Conservation (phyloP, 805 yeast genomes). For the Sungouiozyma intestinalis region DNA sequence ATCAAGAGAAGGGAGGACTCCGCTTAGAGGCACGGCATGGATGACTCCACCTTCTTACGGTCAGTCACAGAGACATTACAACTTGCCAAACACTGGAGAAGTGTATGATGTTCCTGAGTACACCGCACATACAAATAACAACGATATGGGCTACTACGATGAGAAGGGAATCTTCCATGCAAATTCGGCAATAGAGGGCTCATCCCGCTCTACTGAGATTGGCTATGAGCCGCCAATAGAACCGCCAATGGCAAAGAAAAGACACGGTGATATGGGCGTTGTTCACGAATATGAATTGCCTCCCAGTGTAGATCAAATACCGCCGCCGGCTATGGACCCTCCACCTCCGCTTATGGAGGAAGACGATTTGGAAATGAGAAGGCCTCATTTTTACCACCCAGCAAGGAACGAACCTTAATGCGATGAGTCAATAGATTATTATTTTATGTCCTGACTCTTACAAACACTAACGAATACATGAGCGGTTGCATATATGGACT, state of each 20-base stretch:
- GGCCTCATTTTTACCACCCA: background rate
- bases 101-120: conserved; percentile 57
- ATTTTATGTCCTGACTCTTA: too few species aligned
- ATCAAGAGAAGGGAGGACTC: conserved; percentile 34
- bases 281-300: background rate
- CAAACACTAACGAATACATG: too few species aligned
- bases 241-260: background rate
- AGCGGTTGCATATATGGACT: too few species aligned
- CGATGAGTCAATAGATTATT: too few species aligned
- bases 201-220: too few species aligned
- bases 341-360: background rate
- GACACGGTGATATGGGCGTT: background rate
- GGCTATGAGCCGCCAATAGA: background rate
- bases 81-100: conserved; percentile 12
- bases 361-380: background rate
- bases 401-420: too few species aligned
- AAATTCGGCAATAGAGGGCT: conserved; percentile 9
- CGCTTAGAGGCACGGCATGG: conserved; percentile 73
- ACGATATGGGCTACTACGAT: conserved; percentile 74
- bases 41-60: conserved; percentile 74
- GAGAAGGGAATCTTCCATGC: conserved; percentile 42
- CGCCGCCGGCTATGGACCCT: background rate
- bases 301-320: background rate
- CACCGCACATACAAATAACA: conserved; percentile 53
- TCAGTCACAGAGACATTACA: conserved; percentile 52